A percentile compares a stretch with the other conserved stretches of the same genome.
Conservation (phyloP, 495 filamentous ascomycete genomes). For the Jackrogersella multiformis region DNA sequence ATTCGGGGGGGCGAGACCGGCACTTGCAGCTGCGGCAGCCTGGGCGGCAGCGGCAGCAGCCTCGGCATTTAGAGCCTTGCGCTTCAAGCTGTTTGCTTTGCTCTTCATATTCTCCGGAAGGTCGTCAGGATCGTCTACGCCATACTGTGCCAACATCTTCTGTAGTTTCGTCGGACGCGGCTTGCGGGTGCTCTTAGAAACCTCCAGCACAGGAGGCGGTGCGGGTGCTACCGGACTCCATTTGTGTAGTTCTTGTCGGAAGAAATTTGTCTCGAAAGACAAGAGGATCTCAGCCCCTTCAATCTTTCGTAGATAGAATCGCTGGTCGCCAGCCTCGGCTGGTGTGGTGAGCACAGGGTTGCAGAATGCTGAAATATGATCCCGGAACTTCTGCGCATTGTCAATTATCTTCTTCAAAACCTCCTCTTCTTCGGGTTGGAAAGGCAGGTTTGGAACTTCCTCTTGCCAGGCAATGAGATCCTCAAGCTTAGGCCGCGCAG, state of each 20-base stretch:
- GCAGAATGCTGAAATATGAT: conserved; percentile 81
- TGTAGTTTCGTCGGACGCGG: conserved; percentile 97
- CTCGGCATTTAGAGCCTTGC: conserved; percentile 62
- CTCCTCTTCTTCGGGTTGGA: conserved; percentile 95
- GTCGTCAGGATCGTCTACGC: conserved; percentile 86
- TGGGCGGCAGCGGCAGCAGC: conserved; percentile 44
- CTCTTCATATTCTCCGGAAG: conserved; percentile 81
- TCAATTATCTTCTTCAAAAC: conserved; percentile 83
- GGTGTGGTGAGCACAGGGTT: conserved; percentile 81
- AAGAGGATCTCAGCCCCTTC: conserved; percentile 96
- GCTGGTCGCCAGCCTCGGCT: conserved; percentile 85
- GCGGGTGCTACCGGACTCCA: conserved; percentile 93
- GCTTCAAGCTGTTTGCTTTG: conserved; percentile 73
- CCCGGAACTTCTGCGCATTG: conserved; percentile 83
- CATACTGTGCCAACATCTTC: conserved; percentile 89
- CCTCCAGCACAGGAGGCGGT: conserved; percentile 81
- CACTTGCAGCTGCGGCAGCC: conserved; percentile 36
- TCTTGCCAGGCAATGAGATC: conserved; percentile 88
- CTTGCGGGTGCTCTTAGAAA: conserved; percentile 93
- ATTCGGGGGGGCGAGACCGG: conserved; percentile 40
- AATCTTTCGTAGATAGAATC: conserved; percentile 98
- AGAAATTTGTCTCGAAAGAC: conserved; percentile 94
- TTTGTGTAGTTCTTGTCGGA: conserved; percentile 94
- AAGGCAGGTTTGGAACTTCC: conserved; percentile 83
- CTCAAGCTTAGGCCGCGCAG: conserved; percentile 93